A percentile compares a stretch with the other conserved stretches of the same genome.
phyloP scores from a whole-genome alignment of 2,329 filamentous ascomycete species.

The Penicillium sp. region DNA sequence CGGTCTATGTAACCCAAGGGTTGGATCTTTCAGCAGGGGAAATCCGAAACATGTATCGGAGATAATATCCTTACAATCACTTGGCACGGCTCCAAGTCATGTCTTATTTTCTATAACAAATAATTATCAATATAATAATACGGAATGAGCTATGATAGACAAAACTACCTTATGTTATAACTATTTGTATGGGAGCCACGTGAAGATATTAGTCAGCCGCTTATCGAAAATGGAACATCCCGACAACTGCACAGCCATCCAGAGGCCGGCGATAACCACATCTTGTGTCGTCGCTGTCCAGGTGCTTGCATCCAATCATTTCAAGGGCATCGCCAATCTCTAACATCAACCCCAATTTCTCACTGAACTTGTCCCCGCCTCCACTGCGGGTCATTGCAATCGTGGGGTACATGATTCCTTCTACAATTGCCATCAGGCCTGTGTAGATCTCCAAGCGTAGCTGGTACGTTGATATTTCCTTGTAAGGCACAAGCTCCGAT shows the following conservation, averaged over 20 bases:
- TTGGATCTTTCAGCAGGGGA: neutral
- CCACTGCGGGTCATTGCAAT: slow-evolving; percentile 19
- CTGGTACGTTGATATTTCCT: neutral
- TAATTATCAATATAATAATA: neutral
- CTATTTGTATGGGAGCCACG: neutral
- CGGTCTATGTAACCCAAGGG: neutral
- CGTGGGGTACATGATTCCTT: slow-evolving; percentile 17
- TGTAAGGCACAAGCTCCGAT: neutral
- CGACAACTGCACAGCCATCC: slow-evolving; percentile 13
- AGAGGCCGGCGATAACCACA: slow-evolving; percentile 21
- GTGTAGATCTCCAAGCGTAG: slow-evolving; percentile 10
- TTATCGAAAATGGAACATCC: slow-evolving; percentile 3
- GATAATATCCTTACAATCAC: neutral
- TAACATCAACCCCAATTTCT: neutral
- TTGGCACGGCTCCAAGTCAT: neutral
- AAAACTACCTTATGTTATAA: neutral
- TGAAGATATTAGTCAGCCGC: slow-evolving; percentile 5
- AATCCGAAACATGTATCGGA: neutral
- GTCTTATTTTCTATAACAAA: too few species aligned
- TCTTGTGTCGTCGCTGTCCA: neutral
- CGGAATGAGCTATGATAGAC: neutral
- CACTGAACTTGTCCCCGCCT: slow-evolving; percentile 9
- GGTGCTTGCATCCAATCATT: slow-evolving; percentile 17
- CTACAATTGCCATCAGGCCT: slow-evolving; percentile 6
- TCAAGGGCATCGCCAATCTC: slow-evolving; percentile 1